These are phyloP conservation scores for Astrothelium macrocarpum DNA, from an alignment of 495 filamentous ascomycete species.

Conservation along the genomic window DNA sequence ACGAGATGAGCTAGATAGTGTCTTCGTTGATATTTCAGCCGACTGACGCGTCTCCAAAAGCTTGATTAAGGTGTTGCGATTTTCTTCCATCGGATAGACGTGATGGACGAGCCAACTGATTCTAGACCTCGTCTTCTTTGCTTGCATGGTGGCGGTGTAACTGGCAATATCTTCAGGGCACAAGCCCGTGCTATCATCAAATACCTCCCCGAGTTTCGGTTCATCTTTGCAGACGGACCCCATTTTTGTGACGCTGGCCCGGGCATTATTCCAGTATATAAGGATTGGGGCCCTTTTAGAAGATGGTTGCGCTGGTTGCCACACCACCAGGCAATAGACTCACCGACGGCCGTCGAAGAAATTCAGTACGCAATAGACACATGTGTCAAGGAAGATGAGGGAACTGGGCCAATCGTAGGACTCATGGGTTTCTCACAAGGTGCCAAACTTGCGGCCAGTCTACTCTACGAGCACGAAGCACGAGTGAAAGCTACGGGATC, in stretches of 20 bases:
- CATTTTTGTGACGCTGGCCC: slow-evolving; percentile 42
- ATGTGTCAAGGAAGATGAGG: slow-evolving; percentile 33
- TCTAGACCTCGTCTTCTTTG: slow-evolving; percentile 50
- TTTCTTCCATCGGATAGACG: neutral
- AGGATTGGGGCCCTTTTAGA: slow-evolving; percentile 46
- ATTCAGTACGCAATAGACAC: slow-evolving; percentile 30
- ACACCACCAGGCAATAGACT: slow-evolving; percentile 38
- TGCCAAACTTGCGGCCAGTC: slow-evolving; percentile 48
- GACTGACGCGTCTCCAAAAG: neutral
- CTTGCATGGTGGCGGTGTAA: slow-evolving; percentile 58
- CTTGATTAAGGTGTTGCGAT: neutral
- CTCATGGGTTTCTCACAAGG: slow-evolving; percentile 49
- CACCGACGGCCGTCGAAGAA: slow-evolving; percentile 30
- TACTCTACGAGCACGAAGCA: slow-evolving; percentile 33
- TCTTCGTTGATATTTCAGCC: no score
- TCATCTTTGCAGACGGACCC: slow-evolving; percentile 52
- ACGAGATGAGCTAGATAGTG: no score
- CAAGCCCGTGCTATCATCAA: slow-evolving; percentile 47
- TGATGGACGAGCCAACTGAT: neutral
- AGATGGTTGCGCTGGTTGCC: slow-evolving; percentile 49
- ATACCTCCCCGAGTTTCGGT: slow-evolving; percentile 45
- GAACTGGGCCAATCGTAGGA: slow-evolving; percentile 45
- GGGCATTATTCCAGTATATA: slow-evolving; percentile 45
- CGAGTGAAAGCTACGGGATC: slow-evolving; percentile 24
- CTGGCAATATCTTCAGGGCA: slow-evolving; percentile 46